Base-by-base conservation (phyloP, 2,329 filamentous ascomycete genomes). In the Pseudogymnoascus sp. region DNA sequence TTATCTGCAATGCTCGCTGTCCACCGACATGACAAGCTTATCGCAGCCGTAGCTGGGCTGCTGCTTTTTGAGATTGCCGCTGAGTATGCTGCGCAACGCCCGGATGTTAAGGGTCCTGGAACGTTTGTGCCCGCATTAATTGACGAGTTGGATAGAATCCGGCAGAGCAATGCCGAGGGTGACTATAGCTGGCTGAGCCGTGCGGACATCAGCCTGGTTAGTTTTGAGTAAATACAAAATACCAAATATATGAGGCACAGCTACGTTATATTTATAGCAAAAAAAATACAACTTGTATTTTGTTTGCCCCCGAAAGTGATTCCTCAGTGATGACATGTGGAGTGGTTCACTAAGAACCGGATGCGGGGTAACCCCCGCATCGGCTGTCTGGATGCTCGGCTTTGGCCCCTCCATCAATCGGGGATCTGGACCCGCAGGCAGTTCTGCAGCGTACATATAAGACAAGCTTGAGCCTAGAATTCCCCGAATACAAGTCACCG, bases 81-180 rank as follows among this genome's bases (percentile, higher is more conserved):
- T 22, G 73, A 75, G 61, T 76, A 84, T 20, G 84, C 85, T 1
- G 89, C 90, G 0, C 87, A 93, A 75, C 75, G 84, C 59, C 73
- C 76, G 0, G 81, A 86, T 64, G 90, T 94, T 2, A 79, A 78
- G 62, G 93, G 93, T 0, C 92, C 93, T 0, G 93, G 93, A 0
- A 90, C 86, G 0, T 97, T 97, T 76, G 86, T 95, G 11, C 88
- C 91, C 0, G 87, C 87, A 0, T 92, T 97, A 69, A 76, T 97
- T 41, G 93, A 97, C 67, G 88, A 84, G 74, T 68, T 87, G 65
- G 80, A 79, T 67, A 71, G 72, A 22, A 68, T 85, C 16, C 74
- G 83, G 60, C 76, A 75, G 65, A 77, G 77, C 33, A 81, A 82
- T 2, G 75, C 73, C 0, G 69, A 71, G 4, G 80, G 78, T 0